Percentiles rank a stretch among this genome's conserved stretches.
These are phyloP conservation scores for Starmera amethionina DNA, from an alignment of 805 yeast genomes.

Conservation along the genomic window DNA sequence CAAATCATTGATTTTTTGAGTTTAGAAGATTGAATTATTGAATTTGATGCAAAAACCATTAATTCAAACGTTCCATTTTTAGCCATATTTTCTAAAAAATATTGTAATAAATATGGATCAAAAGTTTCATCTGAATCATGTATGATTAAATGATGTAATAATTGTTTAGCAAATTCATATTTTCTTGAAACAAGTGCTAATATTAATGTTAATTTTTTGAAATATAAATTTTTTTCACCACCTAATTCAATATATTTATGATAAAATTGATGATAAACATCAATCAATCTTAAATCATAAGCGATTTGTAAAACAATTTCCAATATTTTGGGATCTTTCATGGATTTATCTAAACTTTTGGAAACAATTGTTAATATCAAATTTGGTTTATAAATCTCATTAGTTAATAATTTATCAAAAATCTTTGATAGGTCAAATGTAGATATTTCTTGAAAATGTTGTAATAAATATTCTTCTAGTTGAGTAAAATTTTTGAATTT, in stretches of 20 bases:
- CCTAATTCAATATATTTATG: too few relatives aligned
- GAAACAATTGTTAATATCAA: too few relatives aligned
- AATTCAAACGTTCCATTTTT: neutral
- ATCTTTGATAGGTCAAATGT: too few relatives aligned
- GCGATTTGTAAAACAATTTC: neutral
- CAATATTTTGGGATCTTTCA: neutral
- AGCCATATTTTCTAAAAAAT: neutral
- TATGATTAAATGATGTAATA: neutral
- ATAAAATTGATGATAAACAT: too few relatives aligned
- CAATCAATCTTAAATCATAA: too few relatives aligned
- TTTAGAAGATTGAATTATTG: too few relatives aligned
- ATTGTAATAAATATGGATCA: neutral
- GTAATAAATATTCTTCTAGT: neutral
- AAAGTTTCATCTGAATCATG: neutral
- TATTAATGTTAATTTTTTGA: neutral
- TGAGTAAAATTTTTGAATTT: neutral
- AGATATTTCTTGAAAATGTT: too few relatives aligned
- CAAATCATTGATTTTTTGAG: too few relatives aligned
- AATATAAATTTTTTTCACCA: too few relatives aligned
- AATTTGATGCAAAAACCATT: neutral
- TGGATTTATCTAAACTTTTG: neutral
- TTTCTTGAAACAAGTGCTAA: neutral
- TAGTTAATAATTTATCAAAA: too few relatives aligned
- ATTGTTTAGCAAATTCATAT: neutral
- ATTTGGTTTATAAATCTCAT: too few relatives aligned